A percentile compares a stretch with the other conserved stretches of the same genome.
Evolutionary conservation across 257 asterid species (phyloP).

Genomic region (Thymus mandschuricus): DNA sequence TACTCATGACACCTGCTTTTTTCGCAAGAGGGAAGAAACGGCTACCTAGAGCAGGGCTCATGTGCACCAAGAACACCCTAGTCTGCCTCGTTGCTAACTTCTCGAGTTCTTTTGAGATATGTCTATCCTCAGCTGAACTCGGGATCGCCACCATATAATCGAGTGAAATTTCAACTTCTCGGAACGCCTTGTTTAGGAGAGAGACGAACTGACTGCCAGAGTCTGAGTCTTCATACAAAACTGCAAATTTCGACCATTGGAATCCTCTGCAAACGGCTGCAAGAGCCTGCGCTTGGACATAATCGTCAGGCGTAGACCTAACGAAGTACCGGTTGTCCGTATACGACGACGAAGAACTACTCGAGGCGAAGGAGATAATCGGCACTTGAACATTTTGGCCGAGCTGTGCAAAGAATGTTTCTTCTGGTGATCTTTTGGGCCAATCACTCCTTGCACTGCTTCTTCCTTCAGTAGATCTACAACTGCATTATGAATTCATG

Average conservation of each 20-base stretch:
- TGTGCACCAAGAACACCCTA: conserved; percentile 60
- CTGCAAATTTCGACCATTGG: conserved; percentile 47
- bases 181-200: conserved; percentile 44
- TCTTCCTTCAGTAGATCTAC: conserved; percentile 48
- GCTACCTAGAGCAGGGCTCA: conserved; percentile 44
- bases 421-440: conserved; percentile 45
- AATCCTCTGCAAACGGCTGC: conserved; percentile 50
- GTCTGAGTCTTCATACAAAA: conserved; percentile 56
- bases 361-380: conserved; percentile 40
- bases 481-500: conserved; percentile 38
- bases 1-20: conserved; percentile 43
- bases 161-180: conserved; percentile 36
- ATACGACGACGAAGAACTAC: conserved; percentile 16
- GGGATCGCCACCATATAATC: conserved; percentile 40
- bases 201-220: conserved; percentile 51
- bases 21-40: conserved; percentile 49
- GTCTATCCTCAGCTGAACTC: conserved; percentile 30
- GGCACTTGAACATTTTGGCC: conserved; percentile 52
- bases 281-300: conserved; percentile 52
- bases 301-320: conserved; percentile 37
- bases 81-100: conserved; percentile 37
- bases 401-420: conserved; percentile 44
- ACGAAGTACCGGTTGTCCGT: conserved; percentile 34
- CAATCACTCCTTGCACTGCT: conserved; percentile 55
- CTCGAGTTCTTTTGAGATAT: conserved; percentile 36